Conservation (phyloP, 805 yeast species). For the Saccharomyces mikatae region DNA sequence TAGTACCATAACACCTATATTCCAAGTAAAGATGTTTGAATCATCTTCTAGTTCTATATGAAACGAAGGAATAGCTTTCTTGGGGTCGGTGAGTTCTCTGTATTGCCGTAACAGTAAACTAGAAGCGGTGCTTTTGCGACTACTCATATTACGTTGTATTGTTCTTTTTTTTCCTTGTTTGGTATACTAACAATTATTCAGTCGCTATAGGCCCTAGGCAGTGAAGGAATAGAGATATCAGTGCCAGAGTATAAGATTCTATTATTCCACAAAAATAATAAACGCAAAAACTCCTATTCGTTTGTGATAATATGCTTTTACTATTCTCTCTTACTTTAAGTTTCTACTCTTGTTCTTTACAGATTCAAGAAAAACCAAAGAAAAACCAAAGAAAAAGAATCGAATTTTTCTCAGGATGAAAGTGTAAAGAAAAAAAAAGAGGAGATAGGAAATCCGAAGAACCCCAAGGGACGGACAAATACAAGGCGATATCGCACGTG, state of each 20-base stretch:
- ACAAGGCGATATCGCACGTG: neutral
- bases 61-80: constrained; percentile 64
- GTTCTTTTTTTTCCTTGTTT: neutral
- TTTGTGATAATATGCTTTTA: neutral
- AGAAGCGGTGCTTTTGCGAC: constrained; percentile 53
- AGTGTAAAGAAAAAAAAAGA: neutral
- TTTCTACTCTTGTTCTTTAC: neutral
- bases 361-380: neutral
- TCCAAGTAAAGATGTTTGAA: constrained; percentile 56
- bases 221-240: neutral
- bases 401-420: neutral
- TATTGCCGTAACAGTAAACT: constrained; percentile 86
- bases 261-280: neutral
- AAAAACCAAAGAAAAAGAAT: neutral
- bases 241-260: neutral
- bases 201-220: neutral
- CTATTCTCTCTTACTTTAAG: neutral
- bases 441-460: neutral
- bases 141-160: constrained; percentile 15
- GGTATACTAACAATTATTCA: neutral
- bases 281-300: neutral
- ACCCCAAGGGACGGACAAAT: neutral
- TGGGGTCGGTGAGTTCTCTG: constrained; percentile 88
- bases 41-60: constrained; percentile 63
- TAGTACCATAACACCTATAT: constrained; percentile 85